Evolutionary conservation across 352 stramenopile genomes (phyloP).

Genomic region (Achlya hypogyna): DNA sequence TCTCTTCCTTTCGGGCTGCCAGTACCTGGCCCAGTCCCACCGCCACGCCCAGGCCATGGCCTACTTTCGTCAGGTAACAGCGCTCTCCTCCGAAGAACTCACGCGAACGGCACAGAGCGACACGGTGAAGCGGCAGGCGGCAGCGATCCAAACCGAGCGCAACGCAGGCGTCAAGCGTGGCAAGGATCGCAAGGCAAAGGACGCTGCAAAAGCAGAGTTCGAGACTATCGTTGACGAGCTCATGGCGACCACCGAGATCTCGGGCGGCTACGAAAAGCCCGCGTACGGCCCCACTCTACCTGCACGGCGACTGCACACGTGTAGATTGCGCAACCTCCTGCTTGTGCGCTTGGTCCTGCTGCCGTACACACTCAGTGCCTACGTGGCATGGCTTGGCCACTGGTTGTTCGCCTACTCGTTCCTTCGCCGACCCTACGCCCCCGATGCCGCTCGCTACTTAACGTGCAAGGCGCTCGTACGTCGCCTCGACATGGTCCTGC

Average conservation of each 20-base stretch:
- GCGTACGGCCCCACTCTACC: not conserved
- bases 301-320: not conserved
- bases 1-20: not conserved
- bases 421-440: not conserved
- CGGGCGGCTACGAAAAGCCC: slow-evolving; percentile 4
- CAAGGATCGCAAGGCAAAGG: slow-evolving; percentile 10
- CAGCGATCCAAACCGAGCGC: not conserved
- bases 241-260: slow-evolving; percentile 4
- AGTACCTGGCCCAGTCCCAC: not conserved
- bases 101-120: not conserved
- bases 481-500: not conserved
- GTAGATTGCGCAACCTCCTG: not conserved
- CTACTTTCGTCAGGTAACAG: slow-evolving; percentile 7
- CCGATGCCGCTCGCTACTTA: not conserved
- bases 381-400: not conserved
- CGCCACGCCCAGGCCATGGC: slow-evolving; percentile 4
- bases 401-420: not conserved
- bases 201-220: not conserved
- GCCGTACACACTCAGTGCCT: not conserved
- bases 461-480: slow-evolving; percentile 7
- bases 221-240: slow-evolving; percentile 2
- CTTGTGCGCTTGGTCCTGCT: not conserved
- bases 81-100: not conserved
- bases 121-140: not conserved
- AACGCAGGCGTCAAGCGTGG: not conserved